phyloP scores from a whole-genome alignment of 225 moss, liverwort and hornwort species.

The Antitrichia curtipendula region DNA sequence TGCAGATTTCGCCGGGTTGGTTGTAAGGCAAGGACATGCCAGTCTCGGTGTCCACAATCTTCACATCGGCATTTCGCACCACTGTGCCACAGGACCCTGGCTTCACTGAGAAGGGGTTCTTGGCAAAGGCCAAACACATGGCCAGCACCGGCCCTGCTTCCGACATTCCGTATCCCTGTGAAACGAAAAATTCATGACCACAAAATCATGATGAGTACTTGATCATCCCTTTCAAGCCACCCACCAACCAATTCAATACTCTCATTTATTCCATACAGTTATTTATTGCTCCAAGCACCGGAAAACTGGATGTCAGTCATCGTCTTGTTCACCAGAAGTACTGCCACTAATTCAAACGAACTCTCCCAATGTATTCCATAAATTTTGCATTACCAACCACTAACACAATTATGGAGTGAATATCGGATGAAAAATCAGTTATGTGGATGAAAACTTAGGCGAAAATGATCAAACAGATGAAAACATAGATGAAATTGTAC shows the following conservation, averaged over 20 bases:
- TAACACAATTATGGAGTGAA: neutral
- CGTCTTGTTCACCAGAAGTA: neutral
- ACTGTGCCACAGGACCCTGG: conserved; percentile 49
- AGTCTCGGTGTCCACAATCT: conserved; percentile 43
- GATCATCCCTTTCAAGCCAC: neutral
- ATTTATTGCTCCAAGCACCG: neutral
- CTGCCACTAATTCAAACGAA: neutral
- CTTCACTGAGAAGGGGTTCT: conserved; percentile 32
- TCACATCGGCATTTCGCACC: conserved; percentile 46
- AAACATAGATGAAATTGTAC: neutral
- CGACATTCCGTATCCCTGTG: conserved; percentile 55
- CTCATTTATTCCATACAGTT: neutral
- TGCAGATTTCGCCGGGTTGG: conserved; percentile 52
- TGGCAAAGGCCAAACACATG: conserved; percentile 37
- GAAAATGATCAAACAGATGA: too few relatives aligned
- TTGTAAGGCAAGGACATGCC: conserved; percentile 36
- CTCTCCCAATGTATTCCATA: too few relatives aligned
- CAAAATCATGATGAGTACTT: neutral
- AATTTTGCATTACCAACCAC: neutral
- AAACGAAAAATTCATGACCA: neutral
- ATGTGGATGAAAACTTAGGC: neutral
- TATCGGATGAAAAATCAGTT: neutral
- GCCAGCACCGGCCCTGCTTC: conserved; percentile 54
- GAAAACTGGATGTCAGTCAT: neutral
- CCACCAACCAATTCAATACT: neutral